phyloP scores from a whole-genome alignment of 2,329 filamentous ascomycete species.

The Trichoderma endophyticum region DNA sequence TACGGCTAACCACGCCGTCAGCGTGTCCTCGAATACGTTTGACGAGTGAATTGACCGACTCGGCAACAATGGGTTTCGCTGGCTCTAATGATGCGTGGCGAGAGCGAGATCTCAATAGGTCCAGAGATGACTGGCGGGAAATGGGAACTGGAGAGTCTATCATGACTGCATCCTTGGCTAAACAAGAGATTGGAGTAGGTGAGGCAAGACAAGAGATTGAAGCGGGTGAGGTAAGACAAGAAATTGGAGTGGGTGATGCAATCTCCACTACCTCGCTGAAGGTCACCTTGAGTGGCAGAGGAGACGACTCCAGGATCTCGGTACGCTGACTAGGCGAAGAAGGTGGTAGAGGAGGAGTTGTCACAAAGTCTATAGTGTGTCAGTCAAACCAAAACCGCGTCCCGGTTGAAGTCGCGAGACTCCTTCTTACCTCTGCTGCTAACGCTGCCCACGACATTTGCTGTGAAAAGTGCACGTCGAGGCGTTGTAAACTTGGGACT shows the following conservation, averaged over 20 bases:
- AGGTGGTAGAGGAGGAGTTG: conserved; percentile 76
- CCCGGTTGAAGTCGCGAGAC: neutral
- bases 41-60: conserved; percentile 45
- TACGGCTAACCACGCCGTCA: conserved; percentile 49
- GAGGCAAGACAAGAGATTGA: conserved; percentile 62
- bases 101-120: conserved; percentile 44
- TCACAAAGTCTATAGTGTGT: conserved; percentile 60
- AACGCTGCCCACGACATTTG: conserved; percentile 37
- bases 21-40: conserved; percentile 21
- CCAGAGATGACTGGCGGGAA: conserved; percentile 45
- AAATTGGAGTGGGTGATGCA: conserved; percentile 67
- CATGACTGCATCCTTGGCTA: conserved; percentile 48
- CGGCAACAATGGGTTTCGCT: conserved; percentile 46
- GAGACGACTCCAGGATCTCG: conserved; percentile 91
- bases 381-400: conserved; percentile 21
- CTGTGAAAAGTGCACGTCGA: conserved; percentile 41
- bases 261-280: conserved; percentile 64
- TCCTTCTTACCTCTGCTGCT: conserved; percentile 33
- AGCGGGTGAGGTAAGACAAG: conserved; percentile 61
- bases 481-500: conserved; percentile 43
- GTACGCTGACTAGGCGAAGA: conserved; percentile 72
- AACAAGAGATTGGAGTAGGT: conserved; percentile 60
- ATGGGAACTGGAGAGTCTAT: conserved; percentile 56
- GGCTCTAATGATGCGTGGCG: conserved; percentile 49
- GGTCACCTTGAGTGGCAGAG: conserved; percentile 80